phyloP scores from a whole-genome alignment of 345 rosid genomes.

The Abelmoschus esculentus region DNA sequence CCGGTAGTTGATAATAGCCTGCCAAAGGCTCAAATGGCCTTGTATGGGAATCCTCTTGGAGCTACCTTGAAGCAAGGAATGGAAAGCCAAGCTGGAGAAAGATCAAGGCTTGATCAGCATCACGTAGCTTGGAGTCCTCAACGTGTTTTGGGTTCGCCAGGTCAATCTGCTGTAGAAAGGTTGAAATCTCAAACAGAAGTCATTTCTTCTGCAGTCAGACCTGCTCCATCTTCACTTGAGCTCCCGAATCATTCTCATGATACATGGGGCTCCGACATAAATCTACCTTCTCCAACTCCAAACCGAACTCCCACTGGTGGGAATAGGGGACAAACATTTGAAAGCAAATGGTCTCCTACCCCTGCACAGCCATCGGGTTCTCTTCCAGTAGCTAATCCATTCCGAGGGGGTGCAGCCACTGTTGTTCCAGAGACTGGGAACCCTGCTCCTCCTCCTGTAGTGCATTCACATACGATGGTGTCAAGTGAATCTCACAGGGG shows the following conservation, averaged over 20 bases:
- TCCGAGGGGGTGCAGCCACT: slow-evolving; percentile 23
- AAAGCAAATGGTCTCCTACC: slow-evolving; percentile 68
- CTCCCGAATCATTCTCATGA: slow-evolving; percentile 45
- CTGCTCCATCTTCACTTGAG: slow-evolving; percentile 41
- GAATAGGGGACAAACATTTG: slow-evolving; percentile 34
- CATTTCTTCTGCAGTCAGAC: slow-evolving; percentile 21
- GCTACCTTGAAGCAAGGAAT: slow-evolving; percentile 22
- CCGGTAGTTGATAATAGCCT: slow-evolving; percentile 23
- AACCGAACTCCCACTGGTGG: slow-evolving; percentile 37
- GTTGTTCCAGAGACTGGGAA: slow-evolving; percentile 20
- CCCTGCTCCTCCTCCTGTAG: slow-evolving; percentile 26
- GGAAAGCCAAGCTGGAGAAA: slow-evolving; percentile 21
- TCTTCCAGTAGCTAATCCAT: slow-evolving; percentile 19
- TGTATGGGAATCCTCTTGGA: slow-evolving; percentile 20
- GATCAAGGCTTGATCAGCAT: slow-evolving; percentile 29
- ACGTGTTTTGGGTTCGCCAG: slow-evolving; percentile 9
- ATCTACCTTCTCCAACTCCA: slow-evolving; percentile 95
- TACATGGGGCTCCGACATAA: slow-evolving; percentile 52
- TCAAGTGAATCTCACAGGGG: slow-evolving; percentile 28
- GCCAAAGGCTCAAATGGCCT: slow-evolving; percentile 32
- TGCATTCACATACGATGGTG: slow-evolving; percentile 25
- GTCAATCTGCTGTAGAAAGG: slow-evolving; percentile 16
- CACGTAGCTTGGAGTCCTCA: slow-evolving; percentile 11
- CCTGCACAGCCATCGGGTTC: slow-evolving; percentile 35
- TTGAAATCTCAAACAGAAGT: slow-evolving; percentile 31